Evolutionary conservation across 495 filamentous ascomycete species (phyloP).

Genomic region (Glonium stellatum): DNA sequence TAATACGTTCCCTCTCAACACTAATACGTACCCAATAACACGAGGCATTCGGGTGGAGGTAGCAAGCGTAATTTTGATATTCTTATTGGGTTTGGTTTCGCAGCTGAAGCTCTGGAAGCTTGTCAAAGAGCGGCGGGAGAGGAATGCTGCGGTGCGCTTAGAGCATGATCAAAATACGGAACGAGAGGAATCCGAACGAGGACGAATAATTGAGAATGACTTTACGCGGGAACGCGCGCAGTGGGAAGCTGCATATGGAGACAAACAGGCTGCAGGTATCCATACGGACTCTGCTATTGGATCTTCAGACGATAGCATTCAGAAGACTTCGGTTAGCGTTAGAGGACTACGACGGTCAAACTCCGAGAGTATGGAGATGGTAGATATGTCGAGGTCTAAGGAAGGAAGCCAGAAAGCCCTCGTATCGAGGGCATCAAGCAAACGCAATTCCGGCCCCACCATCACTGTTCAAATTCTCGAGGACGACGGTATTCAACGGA

Average conservation of each 20-base stretch:
- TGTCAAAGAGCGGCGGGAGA: constrained; percentile 63
- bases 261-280: constrained; percentile 33
- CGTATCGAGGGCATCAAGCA: neutral
- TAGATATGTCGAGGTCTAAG: constrained; percentile 5
- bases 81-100: constrained; percentile 67
- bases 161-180: constrained; percentile 54
- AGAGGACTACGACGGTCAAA: constrained; percentile 26
- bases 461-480: constrained; percentile 19
- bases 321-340: constrained; percentile 41
- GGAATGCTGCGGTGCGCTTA: constrained; percentile 49
- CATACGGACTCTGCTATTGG: constrained; percentile 48
- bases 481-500: constrained; percentile 28
- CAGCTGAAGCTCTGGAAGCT: constrained; percentile 85
- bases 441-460: constrained; percentile 1
- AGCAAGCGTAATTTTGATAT: constrained; percentile 67
- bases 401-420: constrained; percentile 2
- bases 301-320: constrained; percentile 45
- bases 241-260: constrained; percentile 78
- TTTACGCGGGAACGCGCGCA: constrained; percentile 59
- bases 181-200: constrained; percentile 64
- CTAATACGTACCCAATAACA: constrained; percentile 76
- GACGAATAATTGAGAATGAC: constrained; percentile 58
- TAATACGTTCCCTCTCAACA: constrained; percentile 67
- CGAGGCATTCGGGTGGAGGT: constrained; percentile 81
- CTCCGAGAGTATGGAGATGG: constrained; percentile 24